Evolutionary conservation across 2,329 filamentous ascomycete genomes (phyloP).

Genomic region (Ceratocystiopsis brevicomis): DNA sequence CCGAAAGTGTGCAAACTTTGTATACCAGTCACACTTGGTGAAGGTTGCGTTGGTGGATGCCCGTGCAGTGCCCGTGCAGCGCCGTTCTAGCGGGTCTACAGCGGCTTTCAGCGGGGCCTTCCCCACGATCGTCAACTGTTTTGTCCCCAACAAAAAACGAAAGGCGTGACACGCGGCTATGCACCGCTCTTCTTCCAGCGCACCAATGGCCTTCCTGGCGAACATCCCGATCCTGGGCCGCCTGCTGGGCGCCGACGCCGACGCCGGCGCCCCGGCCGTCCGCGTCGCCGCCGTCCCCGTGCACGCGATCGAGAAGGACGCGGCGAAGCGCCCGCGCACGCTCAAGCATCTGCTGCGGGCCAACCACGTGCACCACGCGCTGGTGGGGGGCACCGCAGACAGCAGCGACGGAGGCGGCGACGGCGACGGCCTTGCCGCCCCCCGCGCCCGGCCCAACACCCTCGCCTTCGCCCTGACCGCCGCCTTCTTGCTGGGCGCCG

Average conservation of each 20-base stretch:
- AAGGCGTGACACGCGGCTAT: no score
- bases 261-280: slow-evolving; percentile 21
- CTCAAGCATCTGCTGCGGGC: slow-evolving; percentile 81
- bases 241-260: slow-evolving; percentile 10
- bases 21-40: no score
- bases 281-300: slow-evolving; percentile 49
- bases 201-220: neutral
- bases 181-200: no score
- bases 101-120: no score
- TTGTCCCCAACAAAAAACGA: no score
- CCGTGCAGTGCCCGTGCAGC: no score
- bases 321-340: slow-evolving; percentile 61
- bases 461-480: slow-evolving; percentile 65
- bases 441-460: slow-evolving; percentile 49
- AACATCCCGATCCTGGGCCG: slow-evolving; percentile 15
- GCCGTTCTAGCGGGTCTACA: no score
- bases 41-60: no score
- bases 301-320: slow-evolving; percentile 60
- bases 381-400: slow-evolving; percentile 34
- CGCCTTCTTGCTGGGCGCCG: slow-evolving; percentile 68
- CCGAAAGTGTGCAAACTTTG: no score
- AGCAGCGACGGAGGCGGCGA: neutral
- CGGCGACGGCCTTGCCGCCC: neutral
- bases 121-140: no score
- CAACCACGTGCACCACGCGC: slow-evolving; percentile 75